phyloP scores from a whole-genome alignment of 495 filamentous ascomycete species.

The Tuber indicum region DNA sequence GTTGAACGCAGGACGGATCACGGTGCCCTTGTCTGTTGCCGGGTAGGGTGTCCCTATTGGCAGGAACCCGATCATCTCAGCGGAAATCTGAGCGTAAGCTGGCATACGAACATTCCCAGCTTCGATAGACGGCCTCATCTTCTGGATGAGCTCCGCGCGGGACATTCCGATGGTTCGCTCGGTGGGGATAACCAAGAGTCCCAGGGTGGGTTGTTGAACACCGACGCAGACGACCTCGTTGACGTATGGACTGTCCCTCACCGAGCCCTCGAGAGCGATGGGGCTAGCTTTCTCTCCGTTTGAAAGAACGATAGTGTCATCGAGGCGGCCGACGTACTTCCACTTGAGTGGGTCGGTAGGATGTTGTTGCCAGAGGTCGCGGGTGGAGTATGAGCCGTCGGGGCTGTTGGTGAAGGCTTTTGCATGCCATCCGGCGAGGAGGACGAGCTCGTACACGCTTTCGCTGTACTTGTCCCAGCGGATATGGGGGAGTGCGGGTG shows the following conservation, averaged over 20 bases:
- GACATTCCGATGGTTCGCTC: conserved; percentile 49
- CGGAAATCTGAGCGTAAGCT: conserved; percentile 34
- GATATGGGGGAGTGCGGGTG: conserved; percentile 47
- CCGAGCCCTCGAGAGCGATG: conserved; percentile 44
- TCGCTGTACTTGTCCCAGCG: conserved; percentile 50
- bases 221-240: conserved; percentile 26
- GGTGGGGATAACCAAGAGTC: conserved; percentile 30
- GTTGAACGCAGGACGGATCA: conserved; percentile 54
- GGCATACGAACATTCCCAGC: conserved; percentile 29
- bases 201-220: conserved; percentile 25
- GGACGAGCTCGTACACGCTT: conserved; percentile 51
- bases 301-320: conserved; percentile 53
- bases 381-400: conserved; percentile 54
- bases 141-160: conserved; percentile 42
- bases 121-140: conserved; percentile 23
- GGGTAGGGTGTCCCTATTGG: conserved; percentile 23
- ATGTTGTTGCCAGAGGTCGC: conserved; percentile 55
- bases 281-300: conserved; percentile 50
- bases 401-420: conserved; percentile 55
- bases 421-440: conserved; percentile 55
- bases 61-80: conserved; percentile 32
- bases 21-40: conserved; percentile 40
- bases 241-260: conserved; percentile 44
- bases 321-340: conserved; percentile 47
- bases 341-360: conserved; percentile 45